phyloP scores from a whole-genome alignment of 768 basidiomycete genomes.

The Phallus indusiatus region DNA sequence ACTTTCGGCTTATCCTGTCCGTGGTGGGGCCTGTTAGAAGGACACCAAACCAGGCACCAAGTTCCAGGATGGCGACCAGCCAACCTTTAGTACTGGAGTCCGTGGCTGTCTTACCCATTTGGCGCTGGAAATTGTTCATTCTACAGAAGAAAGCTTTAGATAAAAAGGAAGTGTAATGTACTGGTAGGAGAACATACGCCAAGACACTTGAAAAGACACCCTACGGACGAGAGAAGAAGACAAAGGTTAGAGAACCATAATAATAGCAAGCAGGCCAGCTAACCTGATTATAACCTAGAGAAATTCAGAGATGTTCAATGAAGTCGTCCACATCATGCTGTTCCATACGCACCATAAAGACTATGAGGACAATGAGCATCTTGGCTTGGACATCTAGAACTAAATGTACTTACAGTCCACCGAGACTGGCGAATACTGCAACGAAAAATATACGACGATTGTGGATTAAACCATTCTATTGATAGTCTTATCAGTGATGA shows the following conservation, averaged over 20 bases:
- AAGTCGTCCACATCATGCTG: no score
- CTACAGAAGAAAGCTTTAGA: slow-evolving; percentile 35
- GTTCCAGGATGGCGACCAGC: slow-evolving; percentile 65
- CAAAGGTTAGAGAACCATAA: background rate
- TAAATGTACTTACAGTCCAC: slow-evolving; percentile 57
- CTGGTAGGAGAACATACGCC: slow-evolving; percentile 28
- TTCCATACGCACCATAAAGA: slow-evolving; percentile 55
- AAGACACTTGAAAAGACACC: slow-evolving; percentile 75
- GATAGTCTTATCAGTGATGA: slow-evolving; percentile 5
- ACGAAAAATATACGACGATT: slow-evolving; percentile 59
- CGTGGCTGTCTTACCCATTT: slow-evolving; percentile 48
- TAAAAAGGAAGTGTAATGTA: slow-evolving; percentile 29
- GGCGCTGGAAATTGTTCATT: slow-evolving; percentile 11
- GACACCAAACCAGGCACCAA: slow-evolving; percentile 71
- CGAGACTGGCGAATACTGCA: slow-evolving; percentile 70
- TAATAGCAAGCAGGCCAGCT: no score
- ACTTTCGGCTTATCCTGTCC: slow-evolving; percentile 66
- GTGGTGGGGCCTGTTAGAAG: slow-evolving; percentile 64
- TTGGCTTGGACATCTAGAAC: no score
- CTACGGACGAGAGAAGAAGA: slow-evolving; percentile 20
- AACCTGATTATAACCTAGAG: slow-evolving; percentile 56
- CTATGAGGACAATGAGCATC: slow-evolving; percentile 25
- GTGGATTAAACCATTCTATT: slow-evolving; percentile 51
- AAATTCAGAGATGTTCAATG: background rate
- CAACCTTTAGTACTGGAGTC: slow-evolving; percentile 53